Evolutionary conservation across 1,284 basidiomycete genomes (phyloP).

Genomic region (Gomphus bonarii): DNA sequence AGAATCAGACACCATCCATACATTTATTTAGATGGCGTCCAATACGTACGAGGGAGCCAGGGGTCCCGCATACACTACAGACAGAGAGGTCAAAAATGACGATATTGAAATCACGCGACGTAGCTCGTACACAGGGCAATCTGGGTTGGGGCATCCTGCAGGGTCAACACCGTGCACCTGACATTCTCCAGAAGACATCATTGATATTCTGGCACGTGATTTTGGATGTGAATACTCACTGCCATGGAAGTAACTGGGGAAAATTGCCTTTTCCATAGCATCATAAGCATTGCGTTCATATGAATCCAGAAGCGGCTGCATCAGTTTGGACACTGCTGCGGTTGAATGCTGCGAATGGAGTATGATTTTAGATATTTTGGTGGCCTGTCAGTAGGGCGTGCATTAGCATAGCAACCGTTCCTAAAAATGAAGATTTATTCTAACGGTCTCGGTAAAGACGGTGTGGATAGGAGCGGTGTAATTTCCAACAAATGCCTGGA

Average conservation of each 20-base stretch:
- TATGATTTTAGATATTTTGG: background rate
- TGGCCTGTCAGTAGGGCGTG: background rate
- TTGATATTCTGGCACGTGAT: background rate
- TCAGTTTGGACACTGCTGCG: background rate
- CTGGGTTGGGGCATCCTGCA: slow-evolving; percentile 62
- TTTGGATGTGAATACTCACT: slow-evolving; percentile 18
- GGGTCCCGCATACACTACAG: slow-evolving; percentile 52
- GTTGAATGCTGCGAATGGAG: background rate
- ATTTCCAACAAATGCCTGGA: slow-evolving; percentile 36
- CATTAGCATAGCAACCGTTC: background rate
- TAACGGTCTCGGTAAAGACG: slow-evolving; percentile 31
- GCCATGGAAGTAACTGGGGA: slow-evolving; percentile 60
- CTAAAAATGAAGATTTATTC: slow-evolving; percentile 11
- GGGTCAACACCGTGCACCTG: slow-evolving; percentile 45
- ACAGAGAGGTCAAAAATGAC: background rate
- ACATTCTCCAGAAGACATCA: slow-evolving; percentile 29
- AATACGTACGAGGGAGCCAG: slow-evolving; percentile 43
- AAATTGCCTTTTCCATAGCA: slow-evolving; percentile 41
- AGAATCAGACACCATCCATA: background rate
- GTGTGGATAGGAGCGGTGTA: slow-evolving; percentile 32
- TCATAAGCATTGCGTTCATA: slow-evolving; percentile 36
- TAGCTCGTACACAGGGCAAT: slow-evolving; percentile 43
- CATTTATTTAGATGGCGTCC: background rate
- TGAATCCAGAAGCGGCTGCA: slow-evolving; percentile 35
- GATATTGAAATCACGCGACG: background rate